Conservation (phyloP, 345 rosid species). For the Xanthoceras sorbifolium region DNA sequence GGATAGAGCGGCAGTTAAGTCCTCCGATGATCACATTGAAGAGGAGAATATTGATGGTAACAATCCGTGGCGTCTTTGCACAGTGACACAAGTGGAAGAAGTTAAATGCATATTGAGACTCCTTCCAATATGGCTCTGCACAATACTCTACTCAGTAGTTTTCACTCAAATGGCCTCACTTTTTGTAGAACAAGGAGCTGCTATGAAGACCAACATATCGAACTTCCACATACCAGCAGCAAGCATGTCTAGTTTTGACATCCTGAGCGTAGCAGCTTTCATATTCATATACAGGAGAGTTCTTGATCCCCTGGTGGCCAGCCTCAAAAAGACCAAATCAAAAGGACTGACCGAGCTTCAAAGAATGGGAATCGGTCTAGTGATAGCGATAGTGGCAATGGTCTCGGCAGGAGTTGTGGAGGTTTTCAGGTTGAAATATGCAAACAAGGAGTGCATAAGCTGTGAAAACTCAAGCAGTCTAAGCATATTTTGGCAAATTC, state of each 20-base stretch:
- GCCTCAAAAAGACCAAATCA: conserved; percentile 38
- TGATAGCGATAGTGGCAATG: conserved; percentile 80
- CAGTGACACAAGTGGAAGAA: conserved; percentile 92
- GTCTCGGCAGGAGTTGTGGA: conserved; percentile 78
- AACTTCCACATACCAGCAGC: conserved; percentile 77
- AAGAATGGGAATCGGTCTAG: conserved; percentile 89
- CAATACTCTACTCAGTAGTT: conserved; percentile 89
- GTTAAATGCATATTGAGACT: conserved; percentile 87
- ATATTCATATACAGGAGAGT: conserved; percentile 74
- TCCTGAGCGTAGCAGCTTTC: conserved; percentile 75
- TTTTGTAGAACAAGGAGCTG: conserved; percentile 96
- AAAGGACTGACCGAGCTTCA: conserved; percentile 84
- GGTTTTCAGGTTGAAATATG: conserved; percentile 57
- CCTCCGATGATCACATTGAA: conserved; percentile 50
- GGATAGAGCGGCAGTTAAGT: conserved; percentile 79
- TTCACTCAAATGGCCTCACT: conserved; percentile 99
- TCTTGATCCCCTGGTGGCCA: conserved; percentile 63
- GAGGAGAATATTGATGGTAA: conserved; percentile 23
- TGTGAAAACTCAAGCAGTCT: conserved; percentile 61
- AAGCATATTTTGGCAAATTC: conserved; percentile 96
- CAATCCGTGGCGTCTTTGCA: conserved; percentile 78
- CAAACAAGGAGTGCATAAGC: conserved; percentile 37
- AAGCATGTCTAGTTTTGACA: conserved; percentile 97
- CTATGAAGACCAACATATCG: conserved; percentile 63
- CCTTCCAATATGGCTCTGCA: conserved; percentile 96